These are phyloP conservation scores for Fusarium buxicola DNA, from an alignment of 2,329 filamentous ascomycete species.

Conservation along the genomic window DNA sequence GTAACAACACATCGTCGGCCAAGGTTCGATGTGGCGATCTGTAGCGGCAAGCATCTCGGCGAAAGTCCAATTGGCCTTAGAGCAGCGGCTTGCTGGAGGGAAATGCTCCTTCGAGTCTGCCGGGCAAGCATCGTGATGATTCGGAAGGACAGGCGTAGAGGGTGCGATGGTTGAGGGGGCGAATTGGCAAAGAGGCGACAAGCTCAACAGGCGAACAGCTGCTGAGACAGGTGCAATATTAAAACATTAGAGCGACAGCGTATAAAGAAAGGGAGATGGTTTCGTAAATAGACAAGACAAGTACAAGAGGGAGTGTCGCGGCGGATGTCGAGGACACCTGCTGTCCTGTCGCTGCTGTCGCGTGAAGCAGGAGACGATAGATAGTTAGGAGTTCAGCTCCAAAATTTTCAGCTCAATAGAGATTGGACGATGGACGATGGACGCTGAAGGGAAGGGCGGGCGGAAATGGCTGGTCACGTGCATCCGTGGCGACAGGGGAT, in stretches of 20 bases:
- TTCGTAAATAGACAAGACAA: constrained; percentile 7
- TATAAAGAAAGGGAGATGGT: background rate
- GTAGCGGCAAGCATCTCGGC: constrained; percentile 27
- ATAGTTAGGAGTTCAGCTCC: constrained; percentile 32
- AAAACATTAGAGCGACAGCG: constrained; percentile 41
- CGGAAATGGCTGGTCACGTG: constrained; percentile 45
- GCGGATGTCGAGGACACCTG: constrained; percentile 32
- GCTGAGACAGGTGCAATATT: constrained; percentile 30
- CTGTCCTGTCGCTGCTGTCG: constrained; percentile 38
- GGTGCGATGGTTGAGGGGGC: constrained; percentile 4
- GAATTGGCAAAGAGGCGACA: constrained; percentile 6
- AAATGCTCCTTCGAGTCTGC: constrained; percentile 48
- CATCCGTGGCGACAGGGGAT: constrained; percentile 15
- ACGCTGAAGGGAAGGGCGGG: constrained; percentile 9
- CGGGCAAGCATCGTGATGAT: constrained; percentile 51
- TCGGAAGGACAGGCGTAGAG: constrained; percentile 5
- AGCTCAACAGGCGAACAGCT: constrained; percentile 30
- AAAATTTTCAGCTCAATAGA: constrained; percentile 46
- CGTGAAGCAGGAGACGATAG: constrained; percentile 33
- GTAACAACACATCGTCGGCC: constrained; percentile 46
- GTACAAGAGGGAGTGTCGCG: constrained; percentile 12
- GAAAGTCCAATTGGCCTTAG: constrained; percentile 34
- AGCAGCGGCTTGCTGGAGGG: constrained; percentile 38
- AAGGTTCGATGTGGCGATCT: constrained; percentile 24
- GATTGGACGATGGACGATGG: constrained; percentile 14